A percentile compares a stretch with the other conserved stretches of the same genome.
Evolutionary conservation across 305 asterid genomes (phyloP).

Genomic region (Coffea humblotiana): DNA sequence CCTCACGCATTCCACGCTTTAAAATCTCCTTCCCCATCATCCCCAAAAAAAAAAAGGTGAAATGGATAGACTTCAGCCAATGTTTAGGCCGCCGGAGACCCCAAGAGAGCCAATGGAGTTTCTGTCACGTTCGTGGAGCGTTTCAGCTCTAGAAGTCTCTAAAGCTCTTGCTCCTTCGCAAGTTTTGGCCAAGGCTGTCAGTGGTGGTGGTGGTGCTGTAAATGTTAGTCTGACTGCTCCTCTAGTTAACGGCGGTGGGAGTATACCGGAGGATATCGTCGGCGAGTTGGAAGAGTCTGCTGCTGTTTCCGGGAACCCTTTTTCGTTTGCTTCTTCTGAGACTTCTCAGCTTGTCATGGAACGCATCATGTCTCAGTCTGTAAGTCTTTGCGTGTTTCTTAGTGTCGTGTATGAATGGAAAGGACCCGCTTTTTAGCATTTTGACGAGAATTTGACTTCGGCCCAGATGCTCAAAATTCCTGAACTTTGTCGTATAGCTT

Average conservation of each 20-base stretch:
- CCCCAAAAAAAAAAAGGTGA: neutral
- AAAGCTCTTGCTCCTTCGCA: constrained; percentile 58
- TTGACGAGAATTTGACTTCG: constrained; percentile 16
- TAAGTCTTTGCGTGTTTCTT: constrained; percentile 36
- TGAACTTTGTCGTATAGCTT: constrained; percentile 31
- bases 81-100: constrained; percentile 72
- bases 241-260: constrained; percentile 20
- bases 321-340: constrained; percentile 79
- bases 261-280: constrained; percentile 53
- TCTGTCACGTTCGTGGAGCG: constrained; percentile 87
- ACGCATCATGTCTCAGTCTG: constrained; percentile 95
- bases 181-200: constrained; percentile 27
- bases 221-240: neutral
- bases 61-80: constrained; percentile 60
- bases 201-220: neutral
- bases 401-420: neutral
- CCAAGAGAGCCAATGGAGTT: constrained; percentile 96
- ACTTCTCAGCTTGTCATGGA: constrained; percentile 93
- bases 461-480: constrained; percentile 14
- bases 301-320: constrained; percentile 60
- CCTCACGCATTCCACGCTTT: neutral
- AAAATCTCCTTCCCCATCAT: too few species aligned
- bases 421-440: neutral
- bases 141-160: constrained; percentile 77
- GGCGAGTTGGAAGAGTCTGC: constrained; percentile 54